Base-by-base conservation (phyloP, 1,284 basidiomycete species). In the Naganishia cerealis region DNA sequence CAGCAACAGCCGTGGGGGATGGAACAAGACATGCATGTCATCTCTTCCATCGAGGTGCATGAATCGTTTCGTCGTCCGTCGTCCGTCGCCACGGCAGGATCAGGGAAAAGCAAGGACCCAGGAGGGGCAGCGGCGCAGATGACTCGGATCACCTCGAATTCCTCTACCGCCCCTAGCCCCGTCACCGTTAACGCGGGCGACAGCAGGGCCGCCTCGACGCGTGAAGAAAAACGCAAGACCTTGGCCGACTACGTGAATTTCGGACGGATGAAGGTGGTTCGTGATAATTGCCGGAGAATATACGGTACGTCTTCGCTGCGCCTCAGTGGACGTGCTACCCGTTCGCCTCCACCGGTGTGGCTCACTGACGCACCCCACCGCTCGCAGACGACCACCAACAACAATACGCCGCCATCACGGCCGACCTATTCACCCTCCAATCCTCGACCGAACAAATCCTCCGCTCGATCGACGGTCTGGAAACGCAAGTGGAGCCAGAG, bases 211-310 rank as follows among this genome's bases (percentile, higher is more conserved):
- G 1, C 21, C 21, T 26, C 26, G 18, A 81, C 84, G 0, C 89
- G 88, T 13, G 38, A 65, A 1, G 87, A 87, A 58, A 85, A 82
- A 63, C 84, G 83, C 8, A 83, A 90, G 57, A 88, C 87, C n/a
- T 77, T 92, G 65, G 89, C 87, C 8, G 89, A 90, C 75, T 92
- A 91, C 77, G 90, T 92, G 24, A 87, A 87, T 38, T 84, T 83
- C 71, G 85, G 82, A 63, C 90, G 88, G 81, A 92, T 92, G 89
- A 84, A 58, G 57, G 55, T 48, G 16, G 69, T 70, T 21, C 38
- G 67, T n/a, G 67, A 70, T 12, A 70, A 57, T 42, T 70, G 69
- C 39, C 54, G 50, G 48, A 58, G 40, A 18, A 53, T 66, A 24
- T 68, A 70, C 39, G 69, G 69, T 67, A 12, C 39, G 66, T 65